Evolutionary conservation across 768 basidiomycete species (phyloP), one percentile per base, ranked within the genome.

Genomic region (Epithele typhae): DNA sequence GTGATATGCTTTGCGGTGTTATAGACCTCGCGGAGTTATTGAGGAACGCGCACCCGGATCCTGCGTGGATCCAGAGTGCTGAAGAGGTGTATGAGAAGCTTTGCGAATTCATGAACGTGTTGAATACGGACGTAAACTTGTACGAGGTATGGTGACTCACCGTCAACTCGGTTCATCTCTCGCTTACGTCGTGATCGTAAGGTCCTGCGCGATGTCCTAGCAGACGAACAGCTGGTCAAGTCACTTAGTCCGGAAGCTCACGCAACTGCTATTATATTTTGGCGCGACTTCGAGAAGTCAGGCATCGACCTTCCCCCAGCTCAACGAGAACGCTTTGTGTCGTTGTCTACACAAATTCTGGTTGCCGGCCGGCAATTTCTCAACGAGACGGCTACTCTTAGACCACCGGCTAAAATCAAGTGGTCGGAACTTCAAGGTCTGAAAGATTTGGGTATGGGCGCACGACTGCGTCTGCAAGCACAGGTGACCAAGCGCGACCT

Each of bases 241-340:
- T 79, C 80, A 1, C 75, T 91, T 42, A 77, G 75, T 40, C 78
- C 77, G 11, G 90, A 92, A 60, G 90, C 85, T n/a, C 69, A 79
- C 44, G 81, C 86, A 54, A 92, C 94, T 5, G 93, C 96, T 23
- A 74, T 88, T 19, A 94, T 94, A 50, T 98, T 98, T 67, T 86
- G 92, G 78, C 78, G 87, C 38, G 96, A 98, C 73, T 99, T 99
- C 66, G 91, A 96, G 62, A 93, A 93, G 64, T 98, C 94, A 12
- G 95, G 92, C 8, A 94, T 98, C 52, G 78, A 94, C 62, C 75
- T 99, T 11, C 85, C 92, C 9, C 78, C 84, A 0, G 73, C 73
- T 9, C 75, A 92, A 56, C 79, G 96, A 33, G 72, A 80, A 27
- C 82, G 78, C 51, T 97, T 96, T 53, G 92, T 99, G 15, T 79